These are phyloP conservation scores for Ogataea parapolymorpha DNA, from an alignment of 805 yeast genomes.

Conservation along the genomic window DNA sequence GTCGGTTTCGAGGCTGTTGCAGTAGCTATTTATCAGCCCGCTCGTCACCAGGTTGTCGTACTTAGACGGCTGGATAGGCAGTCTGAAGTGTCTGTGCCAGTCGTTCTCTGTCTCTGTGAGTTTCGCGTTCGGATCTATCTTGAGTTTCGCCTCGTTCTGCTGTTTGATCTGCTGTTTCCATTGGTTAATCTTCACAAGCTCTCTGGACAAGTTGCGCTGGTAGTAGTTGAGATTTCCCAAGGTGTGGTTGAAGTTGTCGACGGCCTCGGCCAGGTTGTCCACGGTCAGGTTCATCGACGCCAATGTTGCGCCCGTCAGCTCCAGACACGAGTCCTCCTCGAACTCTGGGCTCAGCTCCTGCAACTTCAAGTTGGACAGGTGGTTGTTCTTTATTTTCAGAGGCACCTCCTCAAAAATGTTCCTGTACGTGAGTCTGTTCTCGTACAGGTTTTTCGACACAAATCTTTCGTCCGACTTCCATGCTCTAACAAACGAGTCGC, in stretches of 20 bases:
- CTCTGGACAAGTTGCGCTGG: conserved; percentile 73
- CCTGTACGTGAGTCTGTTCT: conserved; percentile 56
- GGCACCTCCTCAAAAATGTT: conserved; percentile 73
- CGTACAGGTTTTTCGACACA: conserved; percentile 59
- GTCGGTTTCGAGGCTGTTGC: conserved; percentile 67
- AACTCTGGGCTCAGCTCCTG: conserved; percentile 23
- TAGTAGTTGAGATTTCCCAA: conserved; percentile 77
- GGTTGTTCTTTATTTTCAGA: conserved; percentile 61
- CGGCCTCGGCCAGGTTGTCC: conserved; percentile 62
- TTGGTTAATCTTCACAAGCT: conserved; percentile 62
- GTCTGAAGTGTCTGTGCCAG: conserved; percentile 62
- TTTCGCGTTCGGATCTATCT: conserved; percentile 48
- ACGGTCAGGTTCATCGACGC: conserved; percentile 43
- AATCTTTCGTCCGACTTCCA: conserved; percentile 54
- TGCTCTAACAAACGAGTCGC: conserved; percentile 53
- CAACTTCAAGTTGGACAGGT: conserved; percentile 44
- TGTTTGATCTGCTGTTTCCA: conserved; percentile 70
- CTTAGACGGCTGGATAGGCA: conserved; percentile 73
- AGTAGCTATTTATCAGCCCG: conserved; percentile 65
- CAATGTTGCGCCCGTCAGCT: conserved; percentile 39
- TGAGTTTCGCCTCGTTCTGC: conserved; percentile 60
- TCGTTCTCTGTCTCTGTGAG: conserved; percentile 49
- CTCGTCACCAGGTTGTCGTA: conserved; percentile 66
- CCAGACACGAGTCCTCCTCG: conserved; percentile 28
- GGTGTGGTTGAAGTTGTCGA: conserved; percentile 74